These are phyloP conservation scores for Metschnikowia sp. DNA, from an alignment of 805 yeast genomes.

Conservation along the genomic window DNA sequence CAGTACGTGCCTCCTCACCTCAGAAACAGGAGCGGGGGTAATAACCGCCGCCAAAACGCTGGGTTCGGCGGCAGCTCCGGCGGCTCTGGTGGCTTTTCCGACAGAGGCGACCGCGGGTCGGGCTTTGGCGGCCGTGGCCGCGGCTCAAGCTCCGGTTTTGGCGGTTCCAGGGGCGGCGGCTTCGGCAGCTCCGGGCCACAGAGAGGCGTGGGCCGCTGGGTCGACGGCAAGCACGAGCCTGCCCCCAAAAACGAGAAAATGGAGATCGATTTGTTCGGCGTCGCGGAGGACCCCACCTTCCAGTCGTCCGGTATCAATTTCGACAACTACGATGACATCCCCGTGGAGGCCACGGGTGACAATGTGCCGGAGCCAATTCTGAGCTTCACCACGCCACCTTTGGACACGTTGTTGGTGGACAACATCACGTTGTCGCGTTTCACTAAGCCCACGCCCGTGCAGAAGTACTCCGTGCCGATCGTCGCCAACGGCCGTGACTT, in stretches of 20 bases:
- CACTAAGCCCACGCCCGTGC: constrained; percentile 95
- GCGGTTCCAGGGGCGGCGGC: constrained; percentile 20
- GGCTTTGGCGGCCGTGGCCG: constrained; percentile 28
- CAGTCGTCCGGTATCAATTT: constrained; percentile 97
- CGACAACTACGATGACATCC: constrained; percentile 97
- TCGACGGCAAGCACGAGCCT: constrained; percentile 83
- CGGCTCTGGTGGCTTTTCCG: constrained; percentile 9
- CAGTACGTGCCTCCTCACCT: constrained; percentile 32
- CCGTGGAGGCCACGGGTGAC: constrained; percentile 96
- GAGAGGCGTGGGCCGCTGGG: constrained; percentile 79
- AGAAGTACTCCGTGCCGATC: constrained; percentile 89
- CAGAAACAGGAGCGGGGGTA: constrained; percentile 31
- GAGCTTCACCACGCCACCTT: constrained; percentile 86
- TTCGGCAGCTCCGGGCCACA: constrained; percentile 44
- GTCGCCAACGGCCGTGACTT: constrained; percentile 86
- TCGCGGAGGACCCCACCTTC: constrained; percentile 64
- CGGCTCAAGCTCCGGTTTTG: constrained; percentile 26
- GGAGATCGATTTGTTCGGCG: constrained; percentile 84
- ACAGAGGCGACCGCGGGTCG: constrained; percentile 6
- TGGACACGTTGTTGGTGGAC: constrained; percentile 79
- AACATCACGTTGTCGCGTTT: constrained; percentile 87
- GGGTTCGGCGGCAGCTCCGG: constrained; percentile 16
- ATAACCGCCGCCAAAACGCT: constrained; percentile 30
- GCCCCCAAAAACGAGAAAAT: constrained; percentile 65
- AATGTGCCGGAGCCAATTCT: constrained; percentile 91